Evolutionary conservation across 352 stramenopile species (phyloP).

Genomic region (Phytopythium cucurbitacearum): DNA sequence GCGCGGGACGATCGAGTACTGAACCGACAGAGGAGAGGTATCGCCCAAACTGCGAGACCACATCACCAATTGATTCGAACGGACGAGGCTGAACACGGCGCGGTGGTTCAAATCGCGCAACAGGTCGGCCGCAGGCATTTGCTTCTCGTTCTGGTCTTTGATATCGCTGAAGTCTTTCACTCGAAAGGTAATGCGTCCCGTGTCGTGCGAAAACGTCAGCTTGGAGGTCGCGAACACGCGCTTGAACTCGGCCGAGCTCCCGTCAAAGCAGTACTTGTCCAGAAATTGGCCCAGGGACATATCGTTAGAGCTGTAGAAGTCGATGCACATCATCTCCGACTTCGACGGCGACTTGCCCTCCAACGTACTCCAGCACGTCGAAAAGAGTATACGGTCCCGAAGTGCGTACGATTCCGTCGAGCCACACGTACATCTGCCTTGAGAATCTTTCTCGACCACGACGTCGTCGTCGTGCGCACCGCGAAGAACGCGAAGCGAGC

Average conservation of each 20-base stretch:
- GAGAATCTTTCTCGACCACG: conserved; percentile 3
- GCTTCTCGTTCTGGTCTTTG: conserved; percentile 56
- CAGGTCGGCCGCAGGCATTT: conserved; percentile 45
- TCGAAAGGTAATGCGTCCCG: conserved; percentile 57
- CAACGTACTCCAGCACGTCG: conserved; percentile 79
- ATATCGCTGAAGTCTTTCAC: conserved; percentile 70
- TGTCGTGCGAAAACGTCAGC: conserved; percentile 82
- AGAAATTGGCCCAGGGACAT: conserved; percentile 83
- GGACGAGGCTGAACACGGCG: conserved; percentile 49
- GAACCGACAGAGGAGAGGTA: conserved; percentile 29
- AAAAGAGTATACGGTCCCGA: conserved; percentile 77
- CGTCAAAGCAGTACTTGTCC: conserved; percentile 72
- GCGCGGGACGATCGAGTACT: conserved; percentile 52
- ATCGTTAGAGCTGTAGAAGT: conserved; percentile 84
- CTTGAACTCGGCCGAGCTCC: conserved; percentile 70
- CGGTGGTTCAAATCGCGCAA: conserved; percentile 62
- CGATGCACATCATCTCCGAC: conserved; percentile 87
- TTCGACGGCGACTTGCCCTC: conserved; percentile 73
- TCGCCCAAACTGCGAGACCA: conserved; percentile 48
- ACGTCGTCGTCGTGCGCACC: conserved; percentile 15
- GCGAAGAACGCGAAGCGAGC: conserved; percentile 52
- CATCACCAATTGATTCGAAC: conserved; percentile 61
- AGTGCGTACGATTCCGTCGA: conserved; percentile 50
- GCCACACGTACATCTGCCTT: conserved; percentile 52
- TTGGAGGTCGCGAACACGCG: conserved; percentile 75